Percentiles rank a stretch among this genome's conserved stretches.
phyloP scores from a whole-genome alignment of 2,329 filamentous ascomycete species.

The Byssoonygena ceratinophila region DNA sequence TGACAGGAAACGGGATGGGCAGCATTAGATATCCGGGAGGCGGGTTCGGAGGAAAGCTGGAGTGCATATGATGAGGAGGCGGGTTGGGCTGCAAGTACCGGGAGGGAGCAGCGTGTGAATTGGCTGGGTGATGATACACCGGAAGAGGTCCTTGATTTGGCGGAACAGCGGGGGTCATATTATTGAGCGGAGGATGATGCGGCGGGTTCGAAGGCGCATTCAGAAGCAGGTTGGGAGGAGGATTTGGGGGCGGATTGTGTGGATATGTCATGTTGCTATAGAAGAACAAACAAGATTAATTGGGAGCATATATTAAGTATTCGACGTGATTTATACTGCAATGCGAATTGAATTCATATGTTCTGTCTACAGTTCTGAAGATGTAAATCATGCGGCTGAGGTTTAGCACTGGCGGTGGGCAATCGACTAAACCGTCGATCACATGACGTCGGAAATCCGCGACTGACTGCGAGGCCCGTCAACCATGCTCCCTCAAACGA shows the following conservation, averaged over 20 bases:
- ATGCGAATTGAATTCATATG: not conserved
- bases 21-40: conserved; percentile 10
- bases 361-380: not conserved
- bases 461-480: not conserved
- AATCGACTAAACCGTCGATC: conserved; percentile 7
- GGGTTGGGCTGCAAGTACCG: not conserved
- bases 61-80: not conserved
- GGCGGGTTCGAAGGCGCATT: not conserved
- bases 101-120: not conserved
- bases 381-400: not conserved
- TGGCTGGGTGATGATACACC: not conserved
- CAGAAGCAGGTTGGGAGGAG: not conserved
- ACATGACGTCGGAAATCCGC: conserved; percentile 1
- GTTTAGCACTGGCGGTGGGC: not conserved
- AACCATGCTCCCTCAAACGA: not conserved
- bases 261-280: not conserved
- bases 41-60: not conserved
- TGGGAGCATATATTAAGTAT: not conserved
- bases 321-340: not conserved
- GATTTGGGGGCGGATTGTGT: not conserved
- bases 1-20: conserved; percentile 6
- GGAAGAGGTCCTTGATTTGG: not conserved
- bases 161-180: not conserved
- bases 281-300: not conserved
- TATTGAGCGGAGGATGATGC: not conserved